Evolutionary conservation across 495 filamentous ascomycete species (phyloP).

Genomic region (Penicillium silybi): DNA sequence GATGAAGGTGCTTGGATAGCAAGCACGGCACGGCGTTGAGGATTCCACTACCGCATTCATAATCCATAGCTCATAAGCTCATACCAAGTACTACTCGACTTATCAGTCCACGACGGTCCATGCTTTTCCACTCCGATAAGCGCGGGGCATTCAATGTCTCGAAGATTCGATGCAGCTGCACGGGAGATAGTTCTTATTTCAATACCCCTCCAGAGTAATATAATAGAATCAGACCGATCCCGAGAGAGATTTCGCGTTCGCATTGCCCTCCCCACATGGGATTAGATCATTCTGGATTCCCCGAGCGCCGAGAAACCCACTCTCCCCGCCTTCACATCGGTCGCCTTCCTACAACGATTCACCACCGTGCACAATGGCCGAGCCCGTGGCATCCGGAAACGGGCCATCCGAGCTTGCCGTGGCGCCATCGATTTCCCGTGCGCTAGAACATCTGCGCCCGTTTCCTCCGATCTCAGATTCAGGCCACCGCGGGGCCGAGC

Average conservation of each 20-base stretch:
- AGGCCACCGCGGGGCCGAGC: conserved; percentile 13
- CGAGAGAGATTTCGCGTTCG: neutral
- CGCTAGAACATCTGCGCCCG: conserved; percentile 16
- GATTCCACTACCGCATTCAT: neutral
- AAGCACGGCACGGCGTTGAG: neutral
- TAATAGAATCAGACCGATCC: neutral
- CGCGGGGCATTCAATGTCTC: conserved; percentile 5
- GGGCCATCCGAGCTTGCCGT: neutral
- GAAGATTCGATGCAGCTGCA: conserved; percentile 1
- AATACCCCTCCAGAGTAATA: neutral
- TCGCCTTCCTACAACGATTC: neutral
- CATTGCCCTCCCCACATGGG: conserved; percentile 11
- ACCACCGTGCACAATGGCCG: conserved; percentile 13
- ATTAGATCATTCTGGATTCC: conserved; percentile 19
- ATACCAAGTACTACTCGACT: too few species aligned
- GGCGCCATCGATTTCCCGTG: conserved; percentile 4
- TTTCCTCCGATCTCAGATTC: conserved; percentile 5
- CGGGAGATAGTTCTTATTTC: neutral
- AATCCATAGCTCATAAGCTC: neutral
- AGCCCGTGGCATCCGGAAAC: neutral
- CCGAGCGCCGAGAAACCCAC: conserved; percentile 19
- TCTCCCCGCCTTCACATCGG: conserved; percentile 18
- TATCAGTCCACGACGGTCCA: conserved; percentile 9
- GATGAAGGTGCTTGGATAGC: conserved; percentile 73
- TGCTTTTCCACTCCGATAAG: conserved; percentile 15